These are phyloP conservation scores for Russula sp. DNA, from an alignment of 768 basidiomycete genomes.

Conservation along the genomic window DNA sequence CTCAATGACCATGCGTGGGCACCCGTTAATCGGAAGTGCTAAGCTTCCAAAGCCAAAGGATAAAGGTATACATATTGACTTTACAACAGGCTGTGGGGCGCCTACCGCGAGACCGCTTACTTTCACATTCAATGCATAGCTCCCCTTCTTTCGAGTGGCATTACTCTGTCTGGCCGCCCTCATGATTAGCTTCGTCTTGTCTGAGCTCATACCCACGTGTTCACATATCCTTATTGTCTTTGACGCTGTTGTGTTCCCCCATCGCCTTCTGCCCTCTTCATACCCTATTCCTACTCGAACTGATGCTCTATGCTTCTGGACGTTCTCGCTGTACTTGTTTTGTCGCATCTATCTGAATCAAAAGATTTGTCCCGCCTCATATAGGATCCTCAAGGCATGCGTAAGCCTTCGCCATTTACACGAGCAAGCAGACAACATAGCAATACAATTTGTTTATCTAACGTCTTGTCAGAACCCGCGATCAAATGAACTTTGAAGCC, in stretches of 20 bases:
- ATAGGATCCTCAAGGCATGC: not conserved
- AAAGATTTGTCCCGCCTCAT: not conserved
- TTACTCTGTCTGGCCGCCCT: not conserved
- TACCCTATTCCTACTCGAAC: not conserved
- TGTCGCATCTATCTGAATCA: not conserved
- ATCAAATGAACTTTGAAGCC: conserved; percentile 20
- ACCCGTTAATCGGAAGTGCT: not conserved
- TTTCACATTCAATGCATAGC: conserved; percentile 8
- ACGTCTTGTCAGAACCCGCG: not conserved
- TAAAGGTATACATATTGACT: not conserved
- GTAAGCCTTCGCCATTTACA: not conserved
- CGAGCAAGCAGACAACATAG: not conserved
- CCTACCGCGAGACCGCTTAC: not conserved
- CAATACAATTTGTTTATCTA: not conserved
- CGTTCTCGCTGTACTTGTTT: not conserved
- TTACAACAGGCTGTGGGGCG: not conserved
- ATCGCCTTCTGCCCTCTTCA: not conserved
- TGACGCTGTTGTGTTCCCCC: not conserved
- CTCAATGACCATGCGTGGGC: not conserved
- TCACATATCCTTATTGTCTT: not conserved
- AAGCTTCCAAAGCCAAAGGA: not conserved
- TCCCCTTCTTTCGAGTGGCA: not conserved
- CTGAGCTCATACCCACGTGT: not conserved
- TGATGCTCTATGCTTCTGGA: not conserved
- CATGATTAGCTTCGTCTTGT: not conserved